Base-by-base conservation (phyloP, 2,329 filamentous ascomycete genomes). In the Aaosphaeria arxii region DNA sequence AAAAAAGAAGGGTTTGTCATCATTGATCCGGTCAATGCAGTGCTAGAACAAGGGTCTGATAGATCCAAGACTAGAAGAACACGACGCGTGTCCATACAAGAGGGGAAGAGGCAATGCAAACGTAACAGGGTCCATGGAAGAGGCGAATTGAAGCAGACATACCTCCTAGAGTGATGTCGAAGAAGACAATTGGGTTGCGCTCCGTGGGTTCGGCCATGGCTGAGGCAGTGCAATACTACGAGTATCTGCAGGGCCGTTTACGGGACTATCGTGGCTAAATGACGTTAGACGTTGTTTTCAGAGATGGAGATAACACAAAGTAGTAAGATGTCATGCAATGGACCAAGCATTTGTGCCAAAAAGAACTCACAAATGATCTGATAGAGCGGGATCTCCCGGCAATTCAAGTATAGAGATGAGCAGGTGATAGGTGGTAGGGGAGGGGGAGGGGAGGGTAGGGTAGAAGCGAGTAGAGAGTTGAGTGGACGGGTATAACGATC, bases 161-260 rank as follows among this genome's bases (percentile, higher is more conserved):
- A 88, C 87, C 87, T 76, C 88, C 88, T 48, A 94, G 77, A 4
- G 88, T 88, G 51, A 90, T 82, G 70, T 91, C 87, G 71, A 90
- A 89, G 75, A 91, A 88, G 57, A 86, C 83, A 62, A 79, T 67
- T 52, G 77, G 75, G 54, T 80, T 77, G 45, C 62, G 56, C 47
- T 67, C 62, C 49, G 59, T 47, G 46, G 63, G 33, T 38, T 65
- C 63, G 54, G 66, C 59, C 67, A 69, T 69, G 57, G 55, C 45
- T 63, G 63, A 55, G 59, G 61, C 62, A 52, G 61, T 63, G 63
- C 58, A 61, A 40, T 17, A 45, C 17, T 24, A 24, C 17, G 17
- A 24, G 17, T 24, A 42, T 38, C 43, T 47, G 49, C 47, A 53
- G 39, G 49, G 52, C 46, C 40, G 48, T 51, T 52, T n/a, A 45